Evolutionary conservation across 192 early-diverging fungal species (phyloP).

Genomic region (Rhizoclosmatium globosum): DNA sequence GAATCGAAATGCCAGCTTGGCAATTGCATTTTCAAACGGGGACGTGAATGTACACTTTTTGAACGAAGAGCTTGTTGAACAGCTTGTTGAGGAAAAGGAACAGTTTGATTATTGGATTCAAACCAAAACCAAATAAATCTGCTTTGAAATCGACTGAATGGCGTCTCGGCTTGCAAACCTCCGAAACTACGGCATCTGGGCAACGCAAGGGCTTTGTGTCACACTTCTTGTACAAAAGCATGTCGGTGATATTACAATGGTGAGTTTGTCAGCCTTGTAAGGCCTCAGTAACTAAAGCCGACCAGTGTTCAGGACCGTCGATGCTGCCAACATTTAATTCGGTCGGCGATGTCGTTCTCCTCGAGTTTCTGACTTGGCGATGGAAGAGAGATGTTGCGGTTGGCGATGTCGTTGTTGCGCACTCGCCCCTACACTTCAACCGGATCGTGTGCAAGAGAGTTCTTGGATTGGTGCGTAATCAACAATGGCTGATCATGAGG

Average conservation of each 20-base stretch:
- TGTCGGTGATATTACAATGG: conserved; percentile 78
- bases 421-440: conserved; percentile 74
- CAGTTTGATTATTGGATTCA: conserved; percentile 28
- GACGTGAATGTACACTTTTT: conserved; percentile 47
- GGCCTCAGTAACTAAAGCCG: conserved; percentile 5
- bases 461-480: conserved; percentile 69
- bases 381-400: conserved; percentile 41
- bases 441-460: conserved; percentile 82
- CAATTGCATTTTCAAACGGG: conserved; percentile 43
- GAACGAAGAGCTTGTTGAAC: conserved; percentile 42
- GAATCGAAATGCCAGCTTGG: conserved; percentile 36
- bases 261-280: conserved; percentile 49
- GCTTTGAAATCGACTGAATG: neutral
- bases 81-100: conserved; percentile 47
- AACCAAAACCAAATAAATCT: neutral
- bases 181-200: neutral
- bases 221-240: conserved; percentile 76
- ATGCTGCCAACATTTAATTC: conserved; percentile 93
- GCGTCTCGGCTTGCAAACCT: neutral
- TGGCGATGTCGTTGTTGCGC: conserved; percentile 83
- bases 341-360: conserved; percentile 76
- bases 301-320: conserved; percentile 81
- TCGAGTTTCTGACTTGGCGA: conserved; percentile 70
- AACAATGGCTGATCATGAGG: neutral
- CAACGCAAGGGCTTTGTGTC: conserved; percentile 70